These are phyloP conservation scores for Dryas drummondii DNA, from an alignment of 306 rosid genomes.

Conservation along the genomic window DNA sequence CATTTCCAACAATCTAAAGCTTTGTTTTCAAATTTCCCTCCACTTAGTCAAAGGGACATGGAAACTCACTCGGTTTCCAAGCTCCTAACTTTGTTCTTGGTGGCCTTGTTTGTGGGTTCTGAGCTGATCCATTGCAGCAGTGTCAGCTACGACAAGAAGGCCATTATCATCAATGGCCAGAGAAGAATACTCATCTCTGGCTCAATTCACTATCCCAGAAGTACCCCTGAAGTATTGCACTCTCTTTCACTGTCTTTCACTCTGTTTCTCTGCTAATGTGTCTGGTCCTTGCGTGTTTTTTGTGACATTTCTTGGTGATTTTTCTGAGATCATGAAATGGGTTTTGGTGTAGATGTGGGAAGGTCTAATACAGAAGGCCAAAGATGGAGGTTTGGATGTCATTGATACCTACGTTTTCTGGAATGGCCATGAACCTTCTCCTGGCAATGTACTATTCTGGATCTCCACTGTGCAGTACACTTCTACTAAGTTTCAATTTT, in stretches of 20 bases:
- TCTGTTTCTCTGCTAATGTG: not conserved
- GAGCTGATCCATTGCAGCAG: conserved; percentile 49
- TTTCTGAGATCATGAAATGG: conserved; percentile 22
- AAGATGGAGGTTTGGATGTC: conserved; percentile 90
- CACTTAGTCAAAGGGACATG: conserved; percentile 41
- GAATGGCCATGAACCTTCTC: conserved; percentile 96
- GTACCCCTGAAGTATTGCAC: conserved; percentile 70
- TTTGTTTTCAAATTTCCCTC: conserved; percentile 41
- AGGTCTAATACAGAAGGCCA: conserved; percentile 80
- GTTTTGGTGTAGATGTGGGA: conserved; percentile 89
- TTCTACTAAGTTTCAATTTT: conserved; percentile 18
- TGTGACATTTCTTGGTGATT: not conserved
- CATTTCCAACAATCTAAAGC: conserved; percentile 7
- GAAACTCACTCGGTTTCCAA: conserved; percentile 53
- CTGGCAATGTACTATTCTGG: conserved; percentile 66
- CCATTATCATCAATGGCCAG: conserved; percentile 82
- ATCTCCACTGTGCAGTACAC: conserved; percentile 14
- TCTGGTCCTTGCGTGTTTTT: not conserved
- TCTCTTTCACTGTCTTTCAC: conserved; percentile 3
- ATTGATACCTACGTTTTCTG: conserved; percentile 94
- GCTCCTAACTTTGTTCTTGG: conserved; percentile 36
- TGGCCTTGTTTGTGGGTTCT: conserved; percentile 38
- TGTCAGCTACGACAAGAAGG: conserved; percentile 74
- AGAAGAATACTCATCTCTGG: conserved; percentile 88
- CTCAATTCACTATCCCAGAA: conserved; percentile 96